Base-by-base conservation (phyloP, 192 early-diverging fungal species). In the Podila epicladia region DNA sequence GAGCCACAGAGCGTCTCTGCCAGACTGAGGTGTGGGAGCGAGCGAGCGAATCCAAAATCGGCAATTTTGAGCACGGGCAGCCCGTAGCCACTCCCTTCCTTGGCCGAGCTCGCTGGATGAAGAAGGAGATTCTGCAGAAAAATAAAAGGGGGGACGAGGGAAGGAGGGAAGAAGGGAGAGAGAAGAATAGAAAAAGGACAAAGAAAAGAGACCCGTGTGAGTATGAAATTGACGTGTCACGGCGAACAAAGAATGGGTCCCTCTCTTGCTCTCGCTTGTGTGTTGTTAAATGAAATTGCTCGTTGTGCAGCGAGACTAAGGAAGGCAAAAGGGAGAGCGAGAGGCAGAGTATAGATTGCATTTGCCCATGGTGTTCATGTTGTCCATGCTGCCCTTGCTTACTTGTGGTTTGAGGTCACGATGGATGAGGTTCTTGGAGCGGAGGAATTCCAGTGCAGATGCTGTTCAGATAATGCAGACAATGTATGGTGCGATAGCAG, bases 1-100 rank as follows among this genome's bases (percentile, higher is more conserved):
- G 95, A 97, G 2, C 98, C 98, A 67, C 98, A 99, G 32, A 99
- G 86, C 2, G 97, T 99, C 49, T 96, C 94, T 0, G 97, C 97
- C 64, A 99, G 80, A n/a, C 92, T 93, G 6, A 93, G 88, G 15
- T 87, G 87, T 24, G 92, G 94, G 37, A 99, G 83, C 17, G 92
- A 92, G 24, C 98, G 89, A 3, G 98, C 97, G 87, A 99, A 99
- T 13, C 98, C 98, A 85, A 99, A 99, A 80, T 99, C 98, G 11
- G 96, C 98, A 15, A 99, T 89, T 71, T 99, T 97, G 15, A 99
- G 84, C 31, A 85, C 84, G 19, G 98, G 98, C 26, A 95, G 72
- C 9, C 88, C 85, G 58, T 89, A 85, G 29, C 78, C 82, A 75
- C 85, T 67, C 58, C 72, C 75, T 82, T 67, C 76, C 64, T 89